These are phyloP conservation scores for Tricholoma terreum DNA, from an alignment of 768 basidiomycete species.

Conservation along the genomic window DNA sequence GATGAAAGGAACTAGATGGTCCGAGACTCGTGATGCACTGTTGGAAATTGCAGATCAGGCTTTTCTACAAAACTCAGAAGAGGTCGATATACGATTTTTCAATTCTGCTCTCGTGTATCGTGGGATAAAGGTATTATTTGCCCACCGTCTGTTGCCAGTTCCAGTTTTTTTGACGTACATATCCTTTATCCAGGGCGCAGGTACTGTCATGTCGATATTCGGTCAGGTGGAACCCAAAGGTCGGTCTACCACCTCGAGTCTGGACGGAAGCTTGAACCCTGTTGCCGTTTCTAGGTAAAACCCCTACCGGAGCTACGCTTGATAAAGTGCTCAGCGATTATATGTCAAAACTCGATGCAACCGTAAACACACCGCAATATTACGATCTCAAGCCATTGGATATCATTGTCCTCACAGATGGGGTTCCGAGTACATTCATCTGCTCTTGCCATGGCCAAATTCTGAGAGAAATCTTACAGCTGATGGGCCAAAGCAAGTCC, in stretches of 20 bases:
- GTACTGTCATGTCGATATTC: slow-evolving; percentile 18
- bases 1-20: slow-evolving; percentile 25
- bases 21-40: slow-evolving; percentile 24
- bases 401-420: slow-evolving; percentile 34
- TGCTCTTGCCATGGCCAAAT: neutral
- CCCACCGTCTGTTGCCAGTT: neutral
- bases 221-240: slow-evolving; percentile 14
- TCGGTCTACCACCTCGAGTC: neutral
- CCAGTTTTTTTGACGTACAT: too few species aligned
- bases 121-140: slow-evolving; percentile 9
- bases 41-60: slow-evolving; percentile 28
- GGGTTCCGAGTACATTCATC: slow-evolving; percentile 23
- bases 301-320: slow-evolving; percentile 29
- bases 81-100: slow-evolving; percentile 26
- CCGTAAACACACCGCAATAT: slow-evolving; percentile 16
- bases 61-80: slow-evolving; percentile 20
- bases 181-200: slow-evolving; percentile 13
- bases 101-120: slow-evolving; percentile 14
- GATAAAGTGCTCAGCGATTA: slow-evolving; percentile 18
- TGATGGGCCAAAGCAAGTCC: slow-evolving; percentile 16
- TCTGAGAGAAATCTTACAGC: slow-evolving; percentile 4
- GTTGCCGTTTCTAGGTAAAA: slow-evolving; percentile 18
- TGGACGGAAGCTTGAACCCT: neutral
- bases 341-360: slow-evolving; percentile 18
- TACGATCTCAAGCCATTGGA: slow-evolving; percentile 25